phyloP scores from a whole-genome alignment of 257 asterid genomes.

The Solanum raphanifolium region DNA sequence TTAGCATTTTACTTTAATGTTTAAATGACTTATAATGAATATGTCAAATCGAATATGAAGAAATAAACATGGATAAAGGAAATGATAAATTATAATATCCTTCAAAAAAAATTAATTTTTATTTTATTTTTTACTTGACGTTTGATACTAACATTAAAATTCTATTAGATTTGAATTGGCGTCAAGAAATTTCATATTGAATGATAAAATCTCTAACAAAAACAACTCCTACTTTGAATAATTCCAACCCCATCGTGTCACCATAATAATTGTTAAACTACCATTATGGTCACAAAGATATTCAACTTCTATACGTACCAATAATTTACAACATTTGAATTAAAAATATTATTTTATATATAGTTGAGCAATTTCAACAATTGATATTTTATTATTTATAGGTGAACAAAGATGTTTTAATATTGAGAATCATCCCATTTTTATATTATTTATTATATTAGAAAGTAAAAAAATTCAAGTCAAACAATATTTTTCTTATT shows the following conservation, averaged over 20 bases:
- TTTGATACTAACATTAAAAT: no score
- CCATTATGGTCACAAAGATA: neutral
- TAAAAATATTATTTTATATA: no score
- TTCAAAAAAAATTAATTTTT: no score
- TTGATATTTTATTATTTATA: neutral
- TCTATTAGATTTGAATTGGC: no score
- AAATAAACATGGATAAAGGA: accelerated
- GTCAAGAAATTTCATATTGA: no score
- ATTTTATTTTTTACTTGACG: accelerated
- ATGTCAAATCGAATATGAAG: neutral
- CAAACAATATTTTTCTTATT: neutral
- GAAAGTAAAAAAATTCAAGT: neutral
- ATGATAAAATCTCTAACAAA: no score
- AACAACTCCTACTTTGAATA: no score
- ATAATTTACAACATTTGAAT: no score
- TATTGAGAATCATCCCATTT: neutral
- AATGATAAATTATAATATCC: neutral
- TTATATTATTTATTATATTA: neutral
- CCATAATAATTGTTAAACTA: neutral
- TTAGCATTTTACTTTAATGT: no score
- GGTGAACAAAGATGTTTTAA: neutral
- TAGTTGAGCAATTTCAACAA: neutral
- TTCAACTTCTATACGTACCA: neutral
- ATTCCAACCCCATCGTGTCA: neutral
- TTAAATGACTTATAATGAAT: neutral